phyloP scores from a whole-genome alignment of 371 early-diverging fungal genomes.

The Mucor circinelloides region DNA sequence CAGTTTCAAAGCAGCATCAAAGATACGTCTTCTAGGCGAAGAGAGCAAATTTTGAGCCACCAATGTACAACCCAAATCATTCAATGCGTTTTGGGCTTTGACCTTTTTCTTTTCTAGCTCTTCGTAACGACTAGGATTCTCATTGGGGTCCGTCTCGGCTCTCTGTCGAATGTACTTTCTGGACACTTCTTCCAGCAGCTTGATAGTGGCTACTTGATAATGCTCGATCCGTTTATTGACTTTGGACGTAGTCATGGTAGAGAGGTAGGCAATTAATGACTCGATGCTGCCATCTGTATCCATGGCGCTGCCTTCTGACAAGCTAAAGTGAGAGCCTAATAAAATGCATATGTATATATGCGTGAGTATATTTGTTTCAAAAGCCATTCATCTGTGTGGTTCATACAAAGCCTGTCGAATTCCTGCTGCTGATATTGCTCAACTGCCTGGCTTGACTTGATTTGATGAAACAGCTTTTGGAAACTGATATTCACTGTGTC shows the following conservation, averaged over 20 bases:
- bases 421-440: constrained; percentile 29
- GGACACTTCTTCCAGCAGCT: constrained; percentile 33
- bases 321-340: constrained; percentile 35
- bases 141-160: constrained; percentile 5
- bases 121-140: constrained; percentile 28
- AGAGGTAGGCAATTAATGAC: constrained; percentile 39
- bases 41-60: constrained; percentile 58
- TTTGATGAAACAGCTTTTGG: constrained; percentile 28
- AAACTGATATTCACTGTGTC: constrained; percentile 35
- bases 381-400: background rate
- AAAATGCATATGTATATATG: too few relatives aligned
- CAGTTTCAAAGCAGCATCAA: constrained; percentile 44
- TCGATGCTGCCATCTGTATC: constrained; percentile 15
- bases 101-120: constrained; percentile 36
- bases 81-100: constrained; percentile 46
- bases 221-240: constrained; percentile 17
- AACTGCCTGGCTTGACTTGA: constrained; percentile 26
- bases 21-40: constrained; percentile 38
- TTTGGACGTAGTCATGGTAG: constrained; percentile 30
- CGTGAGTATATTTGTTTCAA: background rate
- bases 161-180: constrained; percentile 28
- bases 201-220: constrained; percentile 39
- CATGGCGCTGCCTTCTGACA: constrained; percentile 10
- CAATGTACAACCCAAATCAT: constrained; percentile 54
- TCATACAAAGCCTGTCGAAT: constrained; percentile 36